Conservation (phyloP, 225 moss, liverwort and hornwort species). For the Straminergon stramineum region DNA sequence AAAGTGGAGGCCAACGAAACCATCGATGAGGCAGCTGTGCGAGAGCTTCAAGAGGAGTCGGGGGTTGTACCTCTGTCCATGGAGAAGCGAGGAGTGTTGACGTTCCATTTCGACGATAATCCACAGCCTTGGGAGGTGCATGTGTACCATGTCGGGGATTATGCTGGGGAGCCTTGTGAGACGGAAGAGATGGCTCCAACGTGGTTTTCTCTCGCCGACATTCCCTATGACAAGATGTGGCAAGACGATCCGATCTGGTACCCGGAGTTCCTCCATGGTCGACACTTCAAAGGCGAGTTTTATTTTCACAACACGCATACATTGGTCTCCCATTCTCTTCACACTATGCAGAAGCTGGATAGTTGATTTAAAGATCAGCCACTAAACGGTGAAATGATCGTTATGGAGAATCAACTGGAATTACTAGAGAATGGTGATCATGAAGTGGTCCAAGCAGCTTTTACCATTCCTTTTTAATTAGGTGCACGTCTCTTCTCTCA, state of each 20-base stretch:
- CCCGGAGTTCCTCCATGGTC: conserved; percentile 62
- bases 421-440: not conserved
- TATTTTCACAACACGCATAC: conserved; percentile 62
- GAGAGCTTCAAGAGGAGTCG: conserved; percentile 81
- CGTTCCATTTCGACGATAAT: conserved; percentile 80
- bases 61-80: conserved; percentile 46
- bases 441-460: not conserved
- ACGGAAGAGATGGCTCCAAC: conserved; percentile 84
- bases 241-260: conserved; percentile 82
- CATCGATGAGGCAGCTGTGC: conserved; percentile 57
- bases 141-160: conserved; percentile 68
- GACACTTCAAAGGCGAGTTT: conserved; percentile 55
- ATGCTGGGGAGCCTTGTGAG: conserved; percentile 61
- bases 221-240: conserved; percentile 87
- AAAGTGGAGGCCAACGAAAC: conserved; percentile 80
- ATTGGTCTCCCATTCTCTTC: conserved; percentile 52
- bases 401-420: not conserved
- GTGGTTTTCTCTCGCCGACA: conserved; percentile 64
- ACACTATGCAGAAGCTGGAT: conserved; percentile 29
- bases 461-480: not conserved
- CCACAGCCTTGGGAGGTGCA: conserved; percentile 90
- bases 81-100: conserved; percentile 67
- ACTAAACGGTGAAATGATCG: not conserved
- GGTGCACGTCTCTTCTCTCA: not conserved
- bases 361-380: not conserved